Conservation (phyloP, 805 yeast species). For the Barnettozyma sucrosica region DNA sequence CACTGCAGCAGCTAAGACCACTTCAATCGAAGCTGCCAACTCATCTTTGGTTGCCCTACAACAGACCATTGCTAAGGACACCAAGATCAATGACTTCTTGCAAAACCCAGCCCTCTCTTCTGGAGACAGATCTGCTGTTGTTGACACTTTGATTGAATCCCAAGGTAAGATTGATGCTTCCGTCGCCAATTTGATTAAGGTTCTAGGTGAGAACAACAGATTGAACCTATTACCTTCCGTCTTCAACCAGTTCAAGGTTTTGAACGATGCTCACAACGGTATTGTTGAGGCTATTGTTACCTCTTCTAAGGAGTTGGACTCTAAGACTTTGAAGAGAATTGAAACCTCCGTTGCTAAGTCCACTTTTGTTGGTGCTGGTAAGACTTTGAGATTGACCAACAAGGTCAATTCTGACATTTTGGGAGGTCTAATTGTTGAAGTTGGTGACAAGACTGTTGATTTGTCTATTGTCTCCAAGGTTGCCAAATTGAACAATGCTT, state of each 20-base stretch:
- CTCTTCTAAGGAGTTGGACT: conserved; percentile 79
- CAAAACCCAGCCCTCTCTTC: conserved; percentile 79
- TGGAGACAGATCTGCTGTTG: conserved; percentile 68
- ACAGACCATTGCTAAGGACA: conserved; percentile 52
- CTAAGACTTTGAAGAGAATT: conserved; percentile 70
- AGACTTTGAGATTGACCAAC: conserved; percentile 80
- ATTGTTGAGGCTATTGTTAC: conserved; percentile 90
- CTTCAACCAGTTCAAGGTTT: conserved; percentile 63
- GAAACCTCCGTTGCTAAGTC: conserved; percentile 75
- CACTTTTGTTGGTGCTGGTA: conserved; percentile 74
- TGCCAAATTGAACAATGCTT: conserved; percentile 81
- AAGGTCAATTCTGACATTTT: conserved; percentile 82
- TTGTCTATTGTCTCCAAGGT: conserved; percentile 80
- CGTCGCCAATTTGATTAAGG: conserved; percentile 72
- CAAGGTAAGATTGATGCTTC: conserved; percentile 54
- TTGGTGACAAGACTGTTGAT: conserved; percentile 96
- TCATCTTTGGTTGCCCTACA: conserved; percentile 57
- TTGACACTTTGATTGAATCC: conserved; percentile 45
- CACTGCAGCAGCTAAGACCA: conserved; percentile 82
- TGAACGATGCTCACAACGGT: conserved; percentile 87
- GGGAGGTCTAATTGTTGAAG: conserved; percentile 94
- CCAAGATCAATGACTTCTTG: conserved; percentile 56
- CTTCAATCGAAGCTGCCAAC: conserved; percentile 66
- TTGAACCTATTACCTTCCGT: conserved; percentile 62
- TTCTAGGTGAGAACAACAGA: conserved; percentile 93